A percentile compares a stretch with the other conserved stretches of the same genome.
Conservation (phyloP, 345 rosid genomes). For the Hypericum androsaemum region DNA sequence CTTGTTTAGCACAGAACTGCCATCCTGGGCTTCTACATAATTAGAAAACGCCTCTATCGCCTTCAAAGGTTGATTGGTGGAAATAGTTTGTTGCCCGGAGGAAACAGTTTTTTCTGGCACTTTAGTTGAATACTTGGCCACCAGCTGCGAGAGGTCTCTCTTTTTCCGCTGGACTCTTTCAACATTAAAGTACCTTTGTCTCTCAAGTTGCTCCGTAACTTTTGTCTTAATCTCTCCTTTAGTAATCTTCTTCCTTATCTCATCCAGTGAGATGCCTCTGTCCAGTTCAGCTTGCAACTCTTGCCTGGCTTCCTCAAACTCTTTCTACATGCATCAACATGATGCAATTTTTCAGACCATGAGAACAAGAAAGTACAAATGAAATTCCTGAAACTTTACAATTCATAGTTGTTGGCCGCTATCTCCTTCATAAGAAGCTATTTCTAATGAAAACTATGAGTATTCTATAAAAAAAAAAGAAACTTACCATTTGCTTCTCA, state of each 20-base stretch:
- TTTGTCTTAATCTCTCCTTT: slow-evolving; percentile 46
- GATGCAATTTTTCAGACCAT: slow-evolving; percentile 1
- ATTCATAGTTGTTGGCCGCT: neutral
- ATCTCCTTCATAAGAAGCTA: neutral
- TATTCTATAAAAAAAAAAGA: slow-evolving; percentile 4
- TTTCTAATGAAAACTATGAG: slow-evolving; percentile 4
- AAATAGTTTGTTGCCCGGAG: slow-evolving; percentile 29
- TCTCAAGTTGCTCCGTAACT: slow-evolving; percentile 28
- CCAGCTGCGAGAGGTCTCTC: slow-evolving; percentile 59
- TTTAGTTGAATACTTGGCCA: slow-evolving; percentile 40
- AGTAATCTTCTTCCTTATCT: slow-evolving; percentile 38
- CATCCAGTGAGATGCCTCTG: slow-evolving; percentile 47
- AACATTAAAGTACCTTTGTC: slow-evolving; percentile 24
- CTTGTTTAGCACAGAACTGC: slow-evolving; percentile 43
- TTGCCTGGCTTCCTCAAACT: slow-evolving; percentile 61
- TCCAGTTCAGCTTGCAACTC: slow-evolving; percentile 51
- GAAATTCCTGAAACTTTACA: slow-evolving; percentile 7
- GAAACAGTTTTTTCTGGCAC: slow-evolving; percentile 23
- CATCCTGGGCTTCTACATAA: slow-evolving; percentile 45
- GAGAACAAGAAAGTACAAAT: slow-evolving; percentile 1
- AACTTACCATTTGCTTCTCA: slow-evolving; percentile 43
- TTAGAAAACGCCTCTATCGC: slow-evolving; percentile 53
- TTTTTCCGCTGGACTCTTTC: slow-evolving; percentile 70
- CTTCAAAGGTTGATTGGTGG: slow-evolving; percentile 21
- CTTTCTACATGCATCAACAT: slow-evolving; percentile 30